phyloP scores from a whole-genome alignment of 148 eudicot species.

The Rhododendron simsii region DNA sequence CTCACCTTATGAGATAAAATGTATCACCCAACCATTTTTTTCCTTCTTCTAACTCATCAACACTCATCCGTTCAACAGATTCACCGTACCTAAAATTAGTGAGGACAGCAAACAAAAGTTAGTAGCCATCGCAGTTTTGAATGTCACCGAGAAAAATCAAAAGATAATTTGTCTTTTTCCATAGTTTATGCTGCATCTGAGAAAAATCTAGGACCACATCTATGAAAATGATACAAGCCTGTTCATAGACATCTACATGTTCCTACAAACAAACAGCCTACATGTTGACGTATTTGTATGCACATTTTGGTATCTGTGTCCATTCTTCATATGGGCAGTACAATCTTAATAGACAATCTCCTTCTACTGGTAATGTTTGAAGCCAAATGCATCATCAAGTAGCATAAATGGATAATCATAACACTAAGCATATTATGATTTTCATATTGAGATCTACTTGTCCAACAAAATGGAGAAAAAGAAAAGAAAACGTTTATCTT shows the following conservation, averaged over 20 bases:
- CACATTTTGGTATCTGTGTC: background rate
- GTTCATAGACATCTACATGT: background rate
- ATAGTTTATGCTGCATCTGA: background rate
- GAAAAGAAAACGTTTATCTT: background rate
- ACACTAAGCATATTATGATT: background rate
- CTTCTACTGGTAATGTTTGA: background rate
- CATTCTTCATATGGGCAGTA: background rate
- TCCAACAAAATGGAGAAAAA: background rate
- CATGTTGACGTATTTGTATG: background rate
- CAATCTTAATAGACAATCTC: background rate
- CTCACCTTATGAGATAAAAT: slow-evolving; percentile 79
- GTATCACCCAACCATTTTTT: slow-evolving; percentile 76
- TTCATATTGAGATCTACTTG: background rate
- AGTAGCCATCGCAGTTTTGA: background rate
- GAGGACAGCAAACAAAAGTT: background rate
- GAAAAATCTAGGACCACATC: background rate
- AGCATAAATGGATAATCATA: background rate
- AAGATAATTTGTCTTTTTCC: background rate
- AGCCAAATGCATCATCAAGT: background rate
- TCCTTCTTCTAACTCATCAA: slow-evolving; percentile 72
- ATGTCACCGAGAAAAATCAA: background rate
- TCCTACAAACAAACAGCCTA: background rate
- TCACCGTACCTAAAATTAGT: slow-evolving; percentile 52
- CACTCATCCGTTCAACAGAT: slow-evolving; percentile 58
- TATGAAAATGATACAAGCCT: background rate